Percentiles rank a stretch among this genome's conserved stretches.
phyloP scores from a whole-genome alignment of 176 grass and related monocot genomes.

The Triticum urartu region DNA sequence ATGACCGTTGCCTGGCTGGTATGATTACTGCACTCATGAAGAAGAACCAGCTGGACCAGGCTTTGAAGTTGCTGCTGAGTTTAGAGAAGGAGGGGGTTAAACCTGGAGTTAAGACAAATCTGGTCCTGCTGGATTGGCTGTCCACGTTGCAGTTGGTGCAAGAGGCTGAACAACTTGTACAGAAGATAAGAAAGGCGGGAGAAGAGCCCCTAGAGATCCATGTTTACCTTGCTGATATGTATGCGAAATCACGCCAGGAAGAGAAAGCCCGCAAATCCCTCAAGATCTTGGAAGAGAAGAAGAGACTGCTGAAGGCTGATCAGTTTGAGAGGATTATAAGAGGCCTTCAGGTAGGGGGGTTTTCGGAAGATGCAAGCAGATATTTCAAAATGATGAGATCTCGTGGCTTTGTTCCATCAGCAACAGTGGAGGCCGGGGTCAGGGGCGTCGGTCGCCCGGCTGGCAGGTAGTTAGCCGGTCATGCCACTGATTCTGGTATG shows the following conservation, averaged over 20 bases:
- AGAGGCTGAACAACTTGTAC: constrained; percentile 69
- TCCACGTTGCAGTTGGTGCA: constrained; percentile 58
- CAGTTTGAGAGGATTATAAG: constrained; percentile 71
- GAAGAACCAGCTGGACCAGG: constrained; percentile 67
- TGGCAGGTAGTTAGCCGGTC: not conserved
- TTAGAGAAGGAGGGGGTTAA: constrained; percentile 76
- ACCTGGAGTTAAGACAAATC: constrained; percentile 60
- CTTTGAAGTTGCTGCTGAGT: constrained; percentile 60
- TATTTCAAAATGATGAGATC: constrained; percentile 65
- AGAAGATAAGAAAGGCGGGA: constrained; percentile 55
- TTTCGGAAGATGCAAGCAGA: constrained; percentile 61
- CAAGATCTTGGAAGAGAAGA: constrained; percentile 80
- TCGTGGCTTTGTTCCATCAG: constrained; percentile 50
- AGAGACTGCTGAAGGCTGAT: constrained; percentile 48
- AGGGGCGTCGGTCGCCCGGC: not conserved
- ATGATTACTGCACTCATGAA: constrained; percentile 52
- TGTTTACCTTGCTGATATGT: constrained; percentile 75
- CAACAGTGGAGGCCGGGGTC: constrained; percentile 4
- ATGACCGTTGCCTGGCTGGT: constrained; percentile 67
- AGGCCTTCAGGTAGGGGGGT: constrained; percentile 55
- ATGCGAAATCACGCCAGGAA: constrained; percentile 49
- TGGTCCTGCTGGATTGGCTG: constrained; percentile 65
- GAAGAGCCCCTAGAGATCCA: constrained; percentile 64
- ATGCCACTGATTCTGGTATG: not conserved
- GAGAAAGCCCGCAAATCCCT: constrained; percentile 61